Conservation (phyloP, 202 grass and related monocot species). For the Dendrocalamus latiflorus region DNA sequence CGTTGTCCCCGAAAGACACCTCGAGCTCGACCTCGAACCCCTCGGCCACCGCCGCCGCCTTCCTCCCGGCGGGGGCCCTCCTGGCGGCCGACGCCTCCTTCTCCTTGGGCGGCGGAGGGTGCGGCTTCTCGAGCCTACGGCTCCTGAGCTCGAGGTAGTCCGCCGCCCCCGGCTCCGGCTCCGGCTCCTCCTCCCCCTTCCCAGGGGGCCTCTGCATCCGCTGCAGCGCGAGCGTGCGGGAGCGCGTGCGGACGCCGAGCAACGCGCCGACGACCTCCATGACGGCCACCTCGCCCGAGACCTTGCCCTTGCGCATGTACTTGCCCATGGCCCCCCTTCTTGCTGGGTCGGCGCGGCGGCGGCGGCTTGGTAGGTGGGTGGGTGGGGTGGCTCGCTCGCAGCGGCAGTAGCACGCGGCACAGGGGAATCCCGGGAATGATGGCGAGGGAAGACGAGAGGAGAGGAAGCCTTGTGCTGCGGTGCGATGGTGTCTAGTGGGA, state of each 20-base stretch:
- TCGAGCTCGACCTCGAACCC: conserved; percentile 36
- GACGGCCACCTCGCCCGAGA: conserved; percentile 67
- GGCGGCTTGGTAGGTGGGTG: not conserved
- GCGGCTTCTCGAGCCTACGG: conserved; percentile 78
- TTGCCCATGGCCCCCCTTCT: conserved; percentile 61
- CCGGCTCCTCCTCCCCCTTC: not conserved
- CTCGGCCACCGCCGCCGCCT: not conserved
- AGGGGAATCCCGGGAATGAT: conserved; percentile 35
- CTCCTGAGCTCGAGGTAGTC: conserved; percentile 86
- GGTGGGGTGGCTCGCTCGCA: not conserved
- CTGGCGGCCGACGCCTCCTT: not conserved
- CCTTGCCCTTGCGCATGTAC: conserved; percentile 87
- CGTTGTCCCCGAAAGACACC: conserved; percentile 77
- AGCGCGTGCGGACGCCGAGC: no score
- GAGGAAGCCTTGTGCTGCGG: conserved; percentile 4
- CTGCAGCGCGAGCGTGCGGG: no score
- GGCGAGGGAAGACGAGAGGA: not conserved
- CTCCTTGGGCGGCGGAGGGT: conserved; percentile 20
- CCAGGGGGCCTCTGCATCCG: no score
- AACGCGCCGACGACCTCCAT: no score
- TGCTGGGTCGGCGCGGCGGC: not conserved
- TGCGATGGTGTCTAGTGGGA: conserved; percentile 13
- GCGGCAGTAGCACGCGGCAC: not conserved
- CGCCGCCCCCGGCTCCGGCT: not conserved
- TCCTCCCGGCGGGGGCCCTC: conserved; percentile 11